Base-by-base conservation (phyloP, 768 basidiomycete genomes). In the Tricholomella constricta region DNA sequence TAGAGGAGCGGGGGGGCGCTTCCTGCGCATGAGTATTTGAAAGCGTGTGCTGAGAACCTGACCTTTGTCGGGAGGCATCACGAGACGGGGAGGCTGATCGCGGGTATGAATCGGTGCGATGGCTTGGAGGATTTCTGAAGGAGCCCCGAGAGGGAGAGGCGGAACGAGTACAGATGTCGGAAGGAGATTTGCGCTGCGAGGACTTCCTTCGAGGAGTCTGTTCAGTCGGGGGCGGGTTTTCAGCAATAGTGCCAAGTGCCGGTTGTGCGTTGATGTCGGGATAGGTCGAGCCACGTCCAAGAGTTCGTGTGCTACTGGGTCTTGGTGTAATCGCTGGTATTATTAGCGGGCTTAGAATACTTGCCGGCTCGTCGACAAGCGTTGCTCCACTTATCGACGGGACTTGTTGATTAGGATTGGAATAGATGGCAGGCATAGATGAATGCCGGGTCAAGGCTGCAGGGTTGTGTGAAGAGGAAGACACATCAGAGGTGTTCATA, bases 301-400 rank as follows among this genome's bases (percentile, higher is more conserved):
- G 55, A 52, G 64, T 29, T 23, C 64, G 63, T 22, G 64, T 23
- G 14, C 26, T 8, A 38, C 41, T 32, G 20, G 69, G 63, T 45
- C 69, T 68, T 12, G 70, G 72, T 2, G 73, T 73, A n/a, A 29
- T 44, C 12, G 25, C 36, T 4, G 63, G 53, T 20, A 76, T 62
- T 32, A 77, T 63, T 38, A 81, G 62, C 1, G 79, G 79, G 51
- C 76, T 77, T n/a, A 80, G 74, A 41, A 77, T 72, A 54, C 68
- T 72, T 19, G 65, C 38, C 1, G 78, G 80, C 55, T 80, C 79
- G 8, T 79, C 78, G 14, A 76, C 74, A 32, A 79, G 58, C 19
- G 71, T 46, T 25, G 61, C 63, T 37, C 67, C 71, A 23, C 42
- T 57, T 61, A 62, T 56, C 2, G 61, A 62, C 5, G 61, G 34